These are phyloP conservation scores for Naganishia randhawae DNA, from an alignment of 768 basidiomycete genomes.

Conservation along the genomic window DNA sequence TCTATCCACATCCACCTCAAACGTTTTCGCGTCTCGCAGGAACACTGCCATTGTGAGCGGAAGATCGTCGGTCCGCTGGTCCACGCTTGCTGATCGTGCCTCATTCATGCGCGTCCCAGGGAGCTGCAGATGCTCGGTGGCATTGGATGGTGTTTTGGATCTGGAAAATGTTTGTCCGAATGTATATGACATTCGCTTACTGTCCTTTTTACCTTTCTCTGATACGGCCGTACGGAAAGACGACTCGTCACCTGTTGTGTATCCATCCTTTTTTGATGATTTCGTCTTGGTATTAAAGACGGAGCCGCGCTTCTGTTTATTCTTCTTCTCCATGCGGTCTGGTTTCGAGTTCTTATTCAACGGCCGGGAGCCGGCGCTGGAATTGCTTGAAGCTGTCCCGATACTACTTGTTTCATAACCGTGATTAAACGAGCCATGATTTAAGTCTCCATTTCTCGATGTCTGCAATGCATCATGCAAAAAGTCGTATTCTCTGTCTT, in stretches of 20 bases:
- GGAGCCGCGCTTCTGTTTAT: constrained; percentile 11
- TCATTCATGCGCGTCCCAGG: not conserved
- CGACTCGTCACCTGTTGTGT: constrained; percentile 9
- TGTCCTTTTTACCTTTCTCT: not conserved
- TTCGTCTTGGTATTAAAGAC: constrained; percentile 10
- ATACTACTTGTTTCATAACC: not conserved
- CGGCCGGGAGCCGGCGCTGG: not conserved
- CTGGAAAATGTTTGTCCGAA: constrained; percentile 3
- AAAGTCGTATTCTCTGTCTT: constrained; percentile 15
- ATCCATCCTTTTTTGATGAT: constrained; percentile 6
- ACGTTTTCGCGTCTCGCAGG: constrained; percentile 65
- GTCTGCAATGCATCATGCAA: constrained; percentile 1
- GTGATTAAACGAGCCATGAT: not conserved
- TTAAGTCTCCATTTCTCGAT: not conserved
- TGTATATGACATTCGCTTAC: constrained; percentile 2
- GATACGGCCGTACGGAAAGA: not conserved
- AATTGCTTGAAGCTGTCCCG: constrained; percentile 1
- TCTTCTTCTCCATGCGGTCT: not conserved
- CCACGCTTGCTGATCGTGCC: not conserved
- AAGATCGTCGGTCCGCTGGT: constrained; percentile 53
- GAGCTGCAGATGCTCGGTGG: constrained; percentile 3
- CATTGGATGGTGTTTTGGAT: not conserved
- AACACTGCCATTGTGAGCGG: constrained; percentile 67
- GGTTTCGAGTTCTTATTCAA: not conserved
- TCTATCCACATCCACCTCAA: constrained; percentile 73